Base-by-base conservation (phyloP, 2,329 filamentous ascomycete genomes). In the Lecanicillium sp. region DNA sequence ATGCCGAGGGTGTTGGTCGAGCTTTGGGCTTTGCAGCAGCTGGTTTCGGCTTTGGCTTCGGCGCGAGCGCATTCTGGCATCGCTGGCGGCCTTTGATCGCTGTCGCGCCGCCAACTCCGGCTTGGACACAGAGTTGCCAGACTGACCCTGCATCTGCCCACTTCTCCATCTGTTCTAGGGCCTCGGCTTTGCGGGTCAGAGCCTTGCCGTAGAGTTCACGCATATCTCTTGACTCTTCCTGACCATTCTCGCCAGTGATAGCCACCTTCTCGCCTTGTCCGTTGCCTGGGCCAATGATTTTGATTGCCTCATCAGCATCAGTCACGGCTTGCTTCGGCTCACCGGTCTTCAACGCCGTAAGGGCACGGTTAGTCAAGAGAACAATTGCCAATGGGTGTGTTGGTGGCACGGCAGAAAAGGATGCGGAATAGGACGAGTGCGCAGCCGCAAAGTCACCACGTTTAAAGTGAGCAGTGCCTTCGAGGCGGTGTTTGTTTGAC, bases 121-220 rank as follows among this genome's bases (percentile, higher is more conserved):
- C 78, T 60, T 94, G 84, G 2, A 96, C 84, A 25, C 86, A 89
- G 39, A 75, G 66, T 51, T 81, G 79, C 92, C 92, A 98, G 1
- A 85, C 79, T 2, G 69, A 65, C 0, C 78, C 80, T 2, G 92
- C 92, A 36, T 96, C 90, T 3, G 67, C 63, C 90, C 90, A 98
- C 56, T 83, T 86, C 64, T 98, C 92, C 70, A 98, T 83, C 55
- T 95, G 84, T 59, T 98, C 92, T 7, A 96, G 70, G 2, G 88
- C 92, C 62, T 98, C 92, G 1, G 92, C 92, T 65, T 96, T 96
- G 38, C 92, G 83, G 64, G 85, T 90, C 20, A 96, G 66, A 0
- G 90, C 90, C 60, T 96, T 98, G 38, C 87, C 89, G 54, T 84
- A 96, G 45, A 95, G 85, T 14, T 95, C 89, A 46, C 78, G 83